Conservation (phyloP, 2,329 filamentous ascomycete genomes). For the Aspergillus sojae region DNA sequence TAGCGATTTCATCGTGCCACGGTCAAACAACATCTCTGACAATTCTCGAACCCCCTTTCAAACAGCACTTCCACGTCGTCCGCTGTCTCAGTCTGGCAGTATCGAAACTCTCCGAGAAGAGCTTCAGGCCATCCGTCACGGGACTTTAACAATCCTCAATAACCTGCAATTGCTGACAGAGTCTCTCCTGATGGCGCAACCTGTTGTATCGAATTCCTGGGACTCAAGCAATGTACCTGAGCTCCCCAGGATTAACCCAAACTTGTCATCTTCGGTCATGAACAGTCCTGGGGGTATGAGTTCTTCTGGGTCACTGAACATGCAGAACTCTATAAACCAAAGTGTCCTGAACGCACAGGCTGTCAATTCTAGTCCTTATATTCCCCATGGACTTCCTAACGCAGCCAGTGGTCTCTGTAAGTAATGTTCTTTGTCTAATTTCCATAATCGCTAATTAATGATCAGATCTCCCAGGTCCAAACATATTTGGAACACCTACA, state of each 20-base stretch:
- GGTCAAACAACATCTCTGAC: neutral
- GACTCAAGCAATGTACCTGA: neutral
- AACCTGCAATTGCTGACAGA: conserved; percentile 6
- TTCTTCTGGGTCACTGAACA: neutral
- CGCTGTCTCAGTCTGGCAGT: conserved; percentile 4
- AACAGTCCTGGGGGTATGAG: neutral
- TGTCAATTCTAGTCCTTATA: neutral
- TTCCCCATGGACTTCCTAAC: neutral
- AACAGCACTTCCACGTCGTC: neutral
- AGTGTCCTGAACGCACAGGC: neutral
- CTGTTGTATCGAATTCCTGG: neutral
- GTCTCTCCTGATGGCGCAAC: conserved; percentile 1
- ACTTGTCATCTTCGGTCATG: neutral
- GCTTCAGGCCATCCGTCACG: conserved; percentile 12
- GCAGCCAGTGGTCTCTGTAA: neutral
- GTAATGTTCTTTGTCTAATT: neutral
- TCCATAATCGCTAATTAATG: neutral
- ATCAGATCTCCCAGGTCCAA: neutral
- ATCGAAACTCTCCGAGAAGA: conserved; percentile 11
- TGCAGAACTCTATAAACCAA: neutral
- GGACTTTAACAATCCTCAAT: conserved; percentile 5
- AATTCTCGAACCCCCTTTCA: neutral
- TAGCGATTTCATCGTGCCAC: neutral
- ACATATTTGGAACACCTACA: neutral
- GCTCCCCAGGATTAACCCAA: neutral